Evolutionary conservation across 306 rosid genomes (phyloP).

Genomic region (Glycine tomentella): DNA sequence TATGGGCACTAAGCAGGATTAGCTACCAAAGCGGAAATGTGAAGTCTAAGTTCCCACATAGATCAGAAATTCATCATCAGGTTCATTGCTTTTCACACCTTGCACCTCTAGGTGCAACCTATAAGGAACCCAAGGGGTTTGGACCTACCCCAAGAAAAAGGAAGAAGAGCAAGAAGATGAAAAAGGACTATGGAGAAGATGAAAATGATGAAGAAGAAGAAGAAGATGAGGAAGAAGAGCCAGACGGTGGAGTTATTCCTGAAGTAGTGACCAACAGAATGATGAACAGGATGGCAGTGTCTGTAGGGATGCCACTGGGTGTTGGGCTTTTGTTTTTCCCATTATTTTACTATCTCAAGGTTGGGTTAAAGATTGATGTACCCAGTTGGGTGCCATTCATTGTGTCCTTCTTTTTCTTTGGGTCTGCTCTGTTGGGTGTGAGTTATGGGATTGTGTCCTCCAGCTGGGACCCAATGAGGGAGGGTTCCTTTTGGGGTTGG

Average conservation of each 20-base stretch:
- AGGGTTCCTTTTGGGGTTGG: slow-evolving; percentile 77
- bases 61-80: slow-evolving; percentile 38
- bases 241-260: slow-evolving; percentile 74
- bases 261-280: slow-evolving; percentile 93
- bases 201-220: slow-evolving; percentile 36
- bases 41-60: slow-evolving; percentile 48
- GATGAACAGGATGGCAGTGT: slow-evolving; percentile 79
- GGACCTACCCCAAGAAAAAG: slow-evolving; percentile 69
- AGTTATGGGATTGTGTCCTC: slow-evolving; percentile 98
- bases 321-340: slow-evolving; percentile 87
- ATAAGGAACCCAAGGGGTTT: slow-evolving; percentile 73
- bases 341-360: slow-evolving; percentile 82
- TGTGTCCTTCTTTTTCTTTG: slow-evolving; percentile 87
- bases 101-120: slow-evolving; percentile 57
- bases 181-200: slow-evolving; percentile 24
- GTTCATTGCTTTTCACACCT: slow-evolving; percentile 37
- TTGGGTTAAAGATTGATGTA: slow-evolving; percentile 79
- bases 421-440: slow-evolving; percentile 84
- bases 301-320: slow-evolving; percentile 79
- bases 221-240: slow-evolving; percentile 35
- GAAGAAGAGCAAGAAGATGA: slow-evolving; percentile 54
- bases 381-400: slow-evolving; percentile 96
- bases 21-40: slow-evolving; percentile 10
- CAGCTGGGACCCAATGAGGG: slow-evolving; percentile 85
- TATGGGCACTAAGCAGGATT: not conserved